These are phyloP conservation scores for Bisporella sp. DNA, from an alignment of 2,329 filamentous ascomycete species.

Conservation along the genomic window DNA sequence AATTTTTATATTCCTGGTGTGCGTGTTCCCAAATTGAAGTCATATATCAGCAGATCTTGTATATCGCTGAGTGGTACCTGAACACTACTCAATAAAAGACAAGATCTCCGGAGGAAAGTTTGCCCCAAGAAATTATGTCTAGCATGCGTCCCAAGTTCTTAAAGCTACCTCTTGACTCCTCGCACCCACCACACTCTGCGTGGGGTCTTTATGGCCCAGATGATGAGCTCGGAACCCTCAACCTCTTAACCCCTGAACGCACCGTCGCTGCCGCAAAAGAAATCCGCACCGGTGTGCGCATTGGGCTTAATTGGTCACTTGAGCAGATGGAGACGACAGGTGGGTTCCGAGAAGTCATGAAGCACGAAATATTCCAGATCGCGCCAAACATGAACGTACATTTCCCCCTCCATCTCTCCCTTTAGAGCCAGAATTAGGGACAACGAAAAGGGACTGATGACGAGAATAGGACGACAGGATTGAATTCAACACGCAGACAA, in stretches of 20 bases:
- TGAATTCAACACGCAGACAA: not conserved
- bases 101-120: no score
- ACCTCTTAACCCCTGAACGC: slow-evolving; percentile 34
- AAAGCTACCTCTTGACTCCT: slow-evolving; percentile 31
- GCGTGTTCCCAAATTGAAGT: no score
- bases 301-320: not conserved
- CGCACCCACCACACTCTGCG: slow-evolving; percentile 33
- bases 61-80: no score
- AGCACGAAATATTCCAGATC: not conserved
- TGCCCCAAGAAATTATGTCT: no score
- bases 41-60: no score
- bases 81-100: no score
- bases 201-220: slow-evolving; percentile 38
- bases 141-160: slow-evolving; percentile 32
- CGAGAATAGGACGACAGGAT: not conserved
- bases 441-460: not conserved
- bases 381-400: slow-evolving; percentile 10
- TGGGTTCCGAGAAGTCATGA: not conserved
- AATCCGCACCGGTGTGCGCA: not conserved
- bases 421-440: not conserved
- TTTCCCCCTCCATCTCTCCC: no score
- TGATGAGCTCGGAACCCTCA: slow-evolving; percentile 36
- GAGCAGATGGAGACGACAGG: not conserved
- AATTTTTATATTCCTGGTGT: no score
- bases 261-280: slow-evolving; percentile 26